phyloP scores from a whole-genome alignment of 2,329 filamentous ascomycete species.

The Penicillium sp. region DNA sequence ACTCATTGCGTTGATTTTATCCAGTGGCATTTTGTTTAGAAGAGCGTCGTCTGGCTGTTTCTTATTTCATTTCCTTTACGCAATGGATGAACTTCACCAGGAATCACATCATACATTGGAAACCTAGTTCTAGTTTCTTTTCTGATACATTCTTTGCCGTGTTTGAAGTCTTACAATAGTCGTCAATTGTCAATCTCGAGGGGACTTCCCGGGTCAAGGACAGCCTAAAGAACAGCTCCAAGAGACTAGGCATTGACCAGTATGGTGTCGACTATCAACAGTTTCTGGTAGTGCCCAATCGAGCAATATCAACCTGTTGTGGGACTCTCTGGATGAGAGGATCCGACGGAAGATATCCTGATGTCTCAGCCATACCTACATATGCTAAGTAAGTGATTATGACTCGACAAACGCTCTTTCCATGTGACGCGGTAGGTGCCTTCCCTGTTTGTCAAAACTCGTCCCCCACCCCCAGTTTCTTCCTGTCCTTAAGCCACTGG shows the following conservation, averaged over 20 bases:
- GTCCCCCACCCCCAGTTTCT: neutral
- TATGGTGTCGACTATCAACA: neutral
- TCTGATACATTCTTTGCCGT: neutral
- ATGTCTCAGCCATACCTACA: neutral
- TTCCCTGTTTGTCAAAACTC: neutral
- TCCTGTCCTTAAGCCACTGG: no score
- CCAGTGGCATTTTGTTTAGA: neutral
- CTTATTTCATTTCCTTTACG: neutral
- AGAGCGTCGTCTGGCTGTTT: neutral
- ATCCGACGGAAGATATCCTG: neutral
- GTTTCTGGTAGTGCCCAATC: neutral
- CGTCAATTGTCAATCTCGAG: neutral
- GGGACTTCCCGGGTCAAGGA: neutral
- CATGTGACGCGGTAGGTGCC: neutral
- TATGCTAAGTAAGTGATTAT: neutral
- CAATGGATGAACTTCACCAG: neutral
- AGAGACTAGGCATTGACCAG: neutral
- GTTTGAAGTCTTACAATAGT: neutral
- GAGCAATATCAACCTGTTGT: neutral
- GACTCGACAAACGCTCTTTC: no score
- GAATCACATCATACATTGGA: neutral
- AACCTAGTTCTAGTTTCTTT: neutral
- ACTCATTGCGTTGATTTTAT: neutral
- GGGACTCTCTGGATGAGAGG: neutral
- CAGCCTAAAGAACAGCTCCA: neutral